Evolutionary conservation across 371 early-diverging fungal species (phyloP).

Genomic region (Mucor plumbeus): DNA sequence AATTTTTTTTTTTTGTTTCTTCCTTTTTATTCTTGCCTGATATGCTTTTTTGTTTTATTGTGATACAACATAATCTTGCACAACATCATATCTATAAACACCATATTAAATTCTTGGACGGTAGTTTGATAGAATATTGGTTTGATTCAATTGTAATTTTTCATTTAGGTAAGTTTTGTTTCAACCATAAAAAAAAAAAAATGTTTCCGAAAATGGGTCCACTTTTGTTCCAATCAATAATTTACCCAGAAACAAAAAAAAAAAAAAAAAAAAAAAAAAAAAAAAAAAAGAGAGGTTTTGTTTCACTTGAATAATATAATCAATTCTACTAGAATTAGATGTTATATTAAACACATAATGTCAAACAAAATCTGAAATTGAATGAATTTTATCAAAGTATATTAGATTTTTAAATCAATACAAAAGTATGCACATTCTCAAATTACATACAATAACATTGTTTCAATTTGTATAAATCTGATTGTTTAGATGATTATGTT

Average conservation of each 20-base stretch:
- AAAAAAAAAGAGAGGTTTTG: background rate
- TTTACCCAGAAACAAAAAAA: background rate
- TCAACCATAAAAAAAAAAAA: background rate
- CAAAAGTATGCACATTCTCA: too few relatives aligned
- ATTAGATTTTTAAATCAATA: too few relatives aligned
- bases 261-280: too few relatives aligned
- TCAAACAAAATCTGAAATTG: background rate
- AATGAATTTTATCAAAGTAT: background rate
- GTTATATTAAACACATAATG: background rate
- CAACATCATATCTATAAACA: background rate
- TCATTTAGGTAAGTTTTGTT: background rate
- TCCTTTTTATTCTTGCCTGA: slow-evolving; percentile 1
- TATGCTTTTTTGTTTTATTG: background rate
- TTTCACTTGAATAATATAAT: background rate
- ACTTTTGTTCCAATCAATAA: background rate
- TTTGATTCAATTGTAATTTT: background rate
- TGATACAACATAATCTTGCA: slow-evolving; percentile 1
- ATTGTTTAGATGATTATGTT: too few relatives aligned
- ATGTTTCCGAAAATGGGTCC: background rate
- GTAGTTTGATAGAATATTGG: background rate
- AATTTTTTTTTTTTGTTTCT: background rate
- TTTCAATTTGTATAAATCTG: background rate
- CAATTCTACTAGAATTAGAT: background rate
- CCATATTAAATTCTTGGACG: background rate
- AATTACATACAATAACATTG: background rate